A percentile compares a stretch with the other conserved stretches of the same genome.
Evolutionary conservation across 495 filamentous ascomycete species (phyloP).

Genomic region (Cryomyces antarcticus): DNA sequence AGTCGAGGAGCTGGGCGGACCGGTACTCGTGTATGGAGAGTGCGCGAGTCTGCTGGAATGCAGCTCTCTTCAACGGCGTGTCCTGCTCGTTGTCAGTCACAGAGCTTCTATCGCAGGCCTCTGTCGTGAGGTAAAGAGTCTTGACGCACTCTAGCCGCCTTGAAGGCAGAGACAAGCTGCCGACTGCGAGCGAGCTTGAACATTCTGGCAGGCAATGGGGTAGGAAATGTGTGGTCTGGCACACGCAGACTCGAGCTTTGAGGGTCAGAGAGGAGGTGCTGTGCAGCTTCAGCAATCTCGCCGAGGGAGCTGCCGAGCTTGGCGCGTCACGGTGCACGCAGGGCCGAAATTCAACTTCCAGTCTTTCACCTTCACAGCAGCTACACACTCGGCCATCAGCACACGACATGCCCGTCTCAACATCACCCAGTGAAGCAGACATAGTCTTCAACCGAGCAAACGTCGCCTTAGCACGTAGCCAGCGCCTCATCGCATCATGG

Average conservation of each 20-base stretch:
- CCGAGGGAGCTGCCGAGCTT: neutral
- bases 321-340: neutral
- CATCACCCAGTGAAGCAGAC: conserved; percentile 17
- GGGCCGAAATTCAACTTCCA: too few relatives aligned
- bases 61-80: conserved; percentile 27
- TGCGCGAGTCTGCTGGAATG: conserved; percentile 56
- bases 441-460: conserved; percentile 24
- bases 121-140: conserved; percentile 5
- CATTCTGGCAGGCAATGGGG: conserved; percentile 24
- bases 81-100: conserved; percentile 22
- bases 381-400: neutral
- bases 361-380: too few relatives aligned
- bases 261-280: neutral
- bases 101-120: neutral
- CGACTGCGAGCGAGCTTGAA: conserved; percentile 53
- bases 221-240: too few relatives aligned
- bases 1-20: conserved; percentile 70
- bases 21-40: conserved; percentile 96
- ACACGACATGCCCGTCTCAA: neutral
- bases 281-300: neutral
- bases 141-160: conserved; percentile 35
- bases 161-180: conserved; percentile 45
- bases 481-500: conserved; percentile 27
- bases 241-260: neutral
- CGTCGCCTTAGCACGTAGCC: conserved; percentile 23